Evolutionary conservation across 331 rosid genomes (phyloP), one percentile per base, ranked within the genome.

Genomic region (Pyrus hybrid): DNA sequence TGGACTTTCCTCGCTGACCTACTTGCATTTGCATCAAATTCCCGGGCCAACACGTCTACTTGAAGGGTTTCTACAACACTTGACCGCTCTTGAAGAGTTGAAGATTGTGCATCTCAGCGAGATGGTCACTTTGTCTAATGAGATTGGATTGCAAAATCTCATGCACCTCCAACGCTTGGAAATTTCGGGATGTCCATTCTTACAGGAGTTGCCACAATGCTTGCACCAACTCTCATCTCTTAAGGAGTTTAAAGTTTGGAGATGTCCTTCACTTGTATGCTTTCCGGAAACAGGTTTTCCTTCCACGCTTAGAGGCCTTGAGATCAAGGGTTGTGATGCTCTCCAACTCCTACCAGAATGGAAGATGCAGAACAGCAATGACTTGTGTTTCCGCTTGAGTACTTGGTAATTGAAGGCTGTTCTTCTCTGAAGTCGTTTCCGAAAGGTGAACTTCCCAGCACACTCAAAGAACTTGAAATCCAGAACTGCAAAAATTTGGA

Each of bases 371-470:
- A 26, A 43, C 22, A 41, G 17, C 58, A 57, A 57, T 29, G 13
- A 30, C 71, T 14, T 16, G 8, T 71, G 73, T 23, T 20, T 23
- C 76, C 76, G 8, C 82, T 78, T 3, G 77, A 78, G 69, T 78
- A 78, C 68, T 74, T 82, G 58, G 70, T 74, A 51, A 78, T 82
- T 47, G 83, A 82, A 82, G 77, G 63, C 35, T 82, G 85, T 51
- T 68, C 82, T 54, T 78, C 82, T 74, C 69, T 82, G 20, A 61
- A 35, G 6, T 74, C 70, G 10, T 82, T 82, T 21, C 85, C 83
- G 37, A 35, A 71, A 16, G 80, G 74, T 4, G 43, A 78, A 54
- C 72, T 74, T 29, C 80, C 85, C 0, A 61, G 43, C 64, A 78
- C 85, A 3, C 82, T 82, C 28, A 82, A 73, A 11, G 70, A 63